Evolutionary conservation across 352 stramenopile genomes (phyloP).

Genomic region (Saprolegnia diclina): DNA sequence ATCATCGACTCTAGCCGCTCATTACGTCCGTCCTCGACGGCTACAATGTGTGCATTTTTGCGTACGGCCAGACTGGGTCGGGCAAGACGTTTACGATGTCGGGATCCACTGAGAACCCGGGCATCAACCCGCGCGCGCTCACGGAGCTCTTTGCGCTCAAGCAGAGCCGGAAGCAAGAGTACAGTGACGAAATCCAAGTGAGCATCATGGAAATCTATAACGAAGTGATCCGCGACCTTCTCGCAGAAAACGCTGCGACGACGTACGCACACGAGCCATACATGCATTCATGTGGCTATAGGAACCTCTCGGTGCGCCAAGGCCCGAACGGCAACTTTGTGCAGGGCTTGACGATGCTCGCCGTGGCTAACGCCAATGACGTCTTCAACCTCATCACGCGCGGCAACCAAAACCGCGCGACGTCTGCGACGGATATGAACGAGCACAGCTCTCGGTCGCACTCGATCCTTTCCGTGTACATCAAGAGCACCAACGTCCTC

Average conservation of each 20-base stretch:
- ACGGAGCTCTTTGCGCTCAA: constrained; percentile 80
- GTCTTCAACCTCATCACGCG: constrained; percentile 81
- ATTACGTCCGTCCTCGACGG: constrained; percentile 82
- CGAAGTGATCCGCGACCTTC: constrained; percentile 91
- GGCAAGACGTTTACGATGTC: constrained; percentile 87
- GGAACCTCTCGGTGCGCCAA: constrained; percentile 76
- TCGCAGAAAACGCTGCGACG: constrained; percentile 73
- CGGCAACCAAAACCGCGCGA: constrained; percentile 83
- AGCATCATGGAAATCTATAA: constrained; percentile 97
- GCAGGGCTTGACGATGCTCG: constrained; percentile 62
- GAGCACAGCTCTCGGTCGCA: constrained; percentile 85
- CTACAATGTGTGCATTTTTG: constrained; percentile 89
- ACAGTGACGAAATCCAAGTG: constrained; percentile 80
- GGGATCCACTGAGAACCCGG: constrained; percentile 54
- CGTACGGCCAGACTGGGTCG: constrained; percentile 82
- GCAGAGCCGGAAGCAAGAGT: constrained; percentile 55
- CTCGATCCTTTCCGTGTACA: constrained; percentile 80
- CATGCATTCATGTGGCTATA: constrained; percentile 7
- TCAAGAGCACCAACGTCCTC: constrained; percentile 79
- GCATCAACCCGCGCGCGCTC: constrained; percentile 81
- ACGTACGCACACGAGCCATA: constrained; percentile 30
- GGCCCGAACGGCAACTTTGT: constrained; percentile 82
- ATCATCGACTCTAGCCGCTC: constrained; percentile 34
- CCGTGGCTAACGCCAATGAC: constrained; percentile 70
- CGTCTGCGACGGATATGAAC: constrained; percentile 85